Conservation (phyloP, 2,329 filamentous ascomycete genomes). For the Fusarium sterilihyphosum region DNA sequence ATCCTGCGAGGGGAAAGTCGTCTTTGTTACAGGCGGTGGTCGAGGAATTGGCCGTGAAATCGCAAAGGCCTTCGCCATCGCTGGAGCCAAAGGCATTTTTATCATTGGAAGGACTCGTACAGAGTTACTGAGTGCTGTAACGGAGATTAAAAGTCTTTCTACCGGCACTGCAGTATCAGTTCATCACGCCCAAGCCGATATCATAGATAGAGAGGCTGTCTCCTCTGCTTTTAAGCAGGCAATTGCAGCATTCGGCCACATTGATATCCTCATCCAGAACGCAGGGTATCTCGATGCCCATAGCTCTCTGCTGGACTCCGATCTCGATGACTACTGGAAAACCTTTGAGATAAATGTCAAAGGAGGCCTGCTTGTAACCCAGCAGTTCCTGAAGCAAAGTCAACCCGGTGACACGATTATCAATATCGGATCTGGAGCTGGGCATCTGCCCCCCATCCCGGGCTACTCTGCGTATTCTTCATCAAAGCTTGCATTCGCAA, state of each 20-base stretch:
- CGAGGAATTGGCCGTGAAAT: background rate
- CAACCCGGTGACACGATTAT: background rate
- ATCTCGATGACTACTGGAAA: background rate
- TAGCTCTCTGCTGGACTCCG: background rate
- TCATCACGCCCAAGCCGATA: background rate
- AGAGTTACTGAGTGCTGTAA: background rate
- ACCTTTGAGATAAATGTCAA: conserved; percentile 1
- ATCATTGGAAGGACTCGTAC: background rate
- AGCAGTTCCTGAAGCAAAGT: conserved; percentile 1
- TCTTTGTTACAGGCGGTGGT: background rate
- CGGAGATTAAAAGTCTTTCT: background rate
- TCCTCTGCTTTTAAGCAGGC: background rate
- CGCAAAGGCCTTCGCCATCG: background rate
- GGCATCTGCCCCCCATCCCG: background rate
- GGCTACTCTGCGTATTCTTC: conserved; percentile 1
- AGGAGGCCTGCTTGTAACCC: background rate
- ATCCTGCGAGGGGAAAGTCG: background rate
- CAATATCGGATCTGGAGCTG: background rate
- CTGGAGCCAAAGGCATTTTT: background rate
- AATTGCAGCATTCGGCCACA: background rate
- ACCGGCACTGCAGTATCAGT: background rate
- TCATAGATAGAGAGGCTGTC: background rate
- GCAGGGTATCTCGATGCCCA: conserved; percentile 3
- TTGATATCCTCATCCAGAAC: background rate
- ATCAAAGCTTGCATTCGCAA: conserved; percentile 4